phyloP scores from a whole-genome alignment of 805 yeast species.

The Saccharomyces paradoxus region DNA sequence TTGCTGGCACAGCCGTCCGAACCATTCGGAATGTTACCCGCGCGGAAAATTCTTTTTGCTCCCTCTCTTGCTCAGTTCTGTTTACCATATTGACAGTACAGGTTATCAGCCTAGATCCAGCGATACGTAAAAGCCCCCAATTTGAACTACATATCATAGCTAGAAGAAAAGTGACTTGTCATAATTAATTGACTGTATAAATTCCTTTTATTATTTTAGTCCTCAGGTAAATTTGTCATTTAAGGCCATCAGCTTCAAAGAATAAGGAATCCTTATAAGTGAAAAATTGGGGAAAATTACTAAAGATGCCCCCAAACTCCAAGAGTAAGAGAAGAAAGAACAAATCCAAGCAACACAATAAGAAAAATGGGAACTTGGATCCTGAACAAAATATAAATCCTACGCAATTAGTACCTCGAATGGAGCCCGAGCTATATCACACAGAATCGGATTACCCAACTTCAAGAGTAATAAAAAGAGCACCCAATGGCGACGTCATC shows the following conservation, averaged over 20 bases:
- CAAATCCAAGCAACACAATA: conserved; percentile 15
- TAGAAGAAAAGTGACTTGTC: background rate
- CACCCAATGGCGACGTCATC: conserved; percentile 67
- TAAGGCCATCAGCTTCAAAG: background rate
- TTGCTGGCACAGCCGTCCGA: background rate
- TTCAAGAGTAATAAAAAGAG: conserved; percentile 62
- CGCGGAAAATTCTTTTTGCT: background rate
- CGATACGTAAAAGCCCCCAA: background rate
- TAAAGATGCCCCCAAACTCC: conserved; percentile 21
- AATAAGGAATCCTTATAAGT: background rate
- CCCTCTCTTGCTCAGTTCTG: background rate
- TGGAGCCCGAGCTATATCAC: conserved; percentile 42
- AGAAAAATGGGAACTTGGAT: conserved; percentile 3
- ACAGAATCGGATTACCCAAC: conserved; percentile 61
- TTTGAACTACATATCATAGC: background rate
- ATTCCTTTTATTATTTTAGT: background rate
- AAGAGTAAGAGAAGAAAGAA: conserved; percentile 25
- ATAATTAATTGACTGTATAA: background rate
- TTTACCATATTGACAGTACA: background rate
- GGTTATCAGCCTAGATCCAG: background rate
- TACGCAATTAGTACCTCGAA: conserved; percentile 3
- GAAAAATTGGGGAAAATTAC: background rate
- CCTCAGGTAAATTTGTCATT: background rate
- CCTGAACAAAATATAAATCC: background rate
- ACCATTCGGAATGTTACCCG: background rate